These are phyloP conservation scores for Clitopilus passeckerianus DNA, from an alignment of 768 basidiomycete genomes.

Conservation along the genomic window DNA sequence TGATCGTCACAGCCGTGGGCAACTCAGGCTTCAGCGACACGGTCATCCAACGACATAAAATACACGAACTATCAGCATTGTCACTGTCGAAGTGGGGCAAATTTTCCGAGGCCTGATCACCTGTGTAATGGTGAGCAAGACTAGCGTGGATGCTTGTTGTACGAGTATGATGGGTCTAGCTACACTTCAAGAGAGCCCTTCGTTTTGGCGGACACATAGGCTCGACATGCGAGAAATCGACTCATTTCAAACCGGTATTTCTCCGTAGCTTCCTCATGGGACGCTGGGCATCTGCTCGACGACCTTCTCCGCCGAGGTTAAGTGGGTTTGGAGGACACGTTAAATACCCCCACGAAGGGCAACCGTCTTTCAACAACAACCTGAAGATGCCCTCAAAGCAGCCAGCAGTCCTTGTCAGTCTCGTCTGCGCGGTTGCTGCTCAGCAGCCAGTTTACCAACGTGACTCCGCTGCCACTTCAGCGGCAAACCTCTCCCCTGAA, in stretches of 20 bases:
- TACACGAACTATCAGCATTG: neutral
- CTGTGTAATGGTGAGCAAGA: neutral
- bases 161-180: neutral
- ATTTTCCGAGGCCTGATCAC: neutral
- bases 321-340: neutral
- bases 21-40: neutral
- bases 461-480: neutral
- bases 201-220: neutral
- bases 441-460: conserved; percentile 39
- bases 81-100: neutral
- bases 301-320: neutral
- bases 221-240: neutral
- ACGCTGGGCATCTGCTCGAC: neutral
- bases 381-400: conserved; percentile 7
- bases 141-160: neutral
- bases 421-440: conserved; percentile 20
- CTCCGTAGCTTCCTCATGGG: neutral
- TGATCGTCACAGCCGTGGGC: neutral
- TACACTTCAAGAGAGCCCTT: neutral
- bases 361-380: neutral
- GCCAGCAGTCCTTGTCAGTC: conserved; percentile 15
- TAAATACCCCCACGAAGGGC: conserved; percentile 1
- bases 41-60: neutral
- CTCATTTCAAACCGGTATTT: neutral
- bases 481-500: conserved; percentile 40